These are phyloP conservation scores for Fusarium sp. DNA, from an alignment of 2,329 filamentous ascomycete species.

Conservation along the genomic window DNA sequence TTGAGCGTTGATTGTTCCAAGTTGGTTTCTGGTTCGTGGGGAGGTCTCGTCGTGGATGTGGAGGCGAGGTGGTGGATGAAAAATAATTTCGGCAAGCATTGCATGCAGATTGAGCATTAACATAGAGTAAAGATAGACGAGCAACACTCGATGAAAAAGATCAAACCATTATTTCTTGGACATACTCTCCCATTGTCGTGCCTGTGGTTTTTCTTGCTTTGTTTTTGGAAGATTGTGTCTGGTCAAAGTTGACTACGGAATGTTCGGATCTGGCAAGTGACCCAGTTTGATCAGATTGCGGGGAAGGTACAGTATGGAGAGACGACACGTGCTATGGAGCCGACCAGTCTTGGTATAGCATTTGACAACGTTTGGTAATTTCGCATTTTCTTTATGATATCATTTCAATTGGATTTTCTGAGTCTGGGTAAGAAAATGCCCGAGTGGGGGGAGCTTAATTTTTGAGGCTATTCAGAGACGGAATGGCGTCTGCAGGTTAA, in stretches of 20 bases:
- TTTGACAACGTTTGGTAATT: slow-evolving; percentile 8
- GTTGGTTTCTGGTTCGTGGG: slow-evolving; percentile 27
- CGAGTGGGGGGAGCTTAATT: background rate
- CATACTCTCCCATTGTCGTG: rapidly evolving
- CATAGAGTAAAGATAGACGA: slow-evolving; percentile 36
- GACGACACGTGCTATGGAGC: slow-evolving; percentile 24
- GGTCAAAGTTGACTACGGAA: slow-evolving; percentile 6
- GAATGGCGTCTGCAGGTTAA: background rate
- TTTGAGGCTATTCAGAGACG: background rate
- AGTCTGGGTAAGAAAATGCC: background rate
- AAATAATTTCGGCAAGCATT: slow-evolving; percentile 21
- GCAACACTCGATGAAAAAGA: slow-evolving; percentile 25
- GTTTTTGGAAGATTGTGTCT: slow-evolving; percentile 7
- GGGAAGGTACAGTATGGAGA: slow-evolving; percentile 9
- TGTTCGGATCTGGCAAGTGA: slow-evolving; percentile 15
- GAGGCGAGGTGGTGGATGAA: slow-evolving; percentile 19
- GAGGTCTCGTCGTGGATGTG: slow-evolving; percentile 13
- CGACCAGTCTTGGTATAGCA: background rate
- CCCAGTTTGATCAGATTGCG: slow-evolving; percentile 25
- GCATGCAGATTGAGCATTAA: slow-evolving; percentile 28
- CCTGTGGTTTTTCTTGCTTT: background rate
- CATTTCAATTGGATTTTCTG: background rate
- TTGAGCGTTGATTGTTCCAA: slow-evolving; percentile 40
- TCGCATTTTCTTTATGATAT: background rate
- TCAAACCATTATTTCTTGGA: slow-evolving; percentile 24